These are phyloP conservation scores for Penicillium sp. DNA, from an alignment of 2,329 filamentous ascomycete species.

Conservation along the genomic window DNA sequence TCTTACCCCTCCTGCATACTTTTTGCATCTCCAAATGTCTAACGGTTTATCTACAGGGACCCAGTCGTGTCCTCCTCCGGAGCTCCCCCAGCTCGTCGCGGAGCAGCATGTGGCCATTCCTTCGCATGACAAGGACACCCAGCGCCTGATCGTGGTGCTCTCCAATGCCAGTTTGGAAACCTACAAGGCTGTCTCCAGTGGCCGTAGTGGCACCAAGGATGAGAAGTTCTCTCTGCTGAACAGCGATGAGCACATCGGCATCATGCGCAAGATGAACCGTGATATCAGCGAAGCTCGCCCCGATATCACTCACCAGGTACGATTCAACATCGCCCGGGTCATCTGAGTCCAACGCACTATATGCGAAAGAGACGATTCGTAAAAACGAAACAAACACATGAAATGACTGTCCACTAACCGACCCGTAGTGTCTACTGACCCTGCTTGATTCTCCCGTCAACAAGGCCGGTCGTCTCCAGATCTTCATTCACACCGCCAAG, in stretches of 20 bases:
- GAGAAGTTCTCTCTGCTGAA: slow-evolving; percentile 98
- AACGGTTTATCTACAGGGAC: slow-evolving; percentile 62
- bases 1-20: slow-evolving; percentile 3
- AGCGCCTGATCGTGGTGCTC: slow-evolving; percentile 90
- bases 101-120: slow-evolving; percentile 88
- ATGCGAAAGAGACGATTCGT: neutral
- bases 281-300: slow-evolving; percentile 97
- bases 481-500: slow-evolving; percentile 97
- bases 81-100: slow-evolving; percentile 86
- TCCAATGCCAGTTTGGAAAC: slow-evolving; percentile 98
- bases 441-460: slow-evolving; percentile 97
- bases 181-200: slow-evolving; percentile 83
- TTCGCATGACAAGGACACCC: slow-evolving; percentile 82
- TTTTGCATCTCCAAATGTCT: slow-evolving; percentile 25
- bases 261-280: slow-evolving; percentile 99
- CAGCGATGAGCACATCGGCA: slow-evolving; percentile 97
- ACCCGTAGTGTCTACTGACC: slow-evolving; percentile 82
- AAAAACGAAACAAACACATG: neutral
- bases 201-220: slow-evolving; percentile 65
- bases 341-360: neutral
- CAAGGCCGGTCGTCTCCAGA: slow-evolving; percentile 95
- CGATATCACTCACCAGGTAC: slow-evolving; percentile 97
- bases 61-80: slow-evolving; percentile 89
- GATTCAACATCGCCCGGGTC: slow-evolving; percentile 31
- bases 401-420: slow-evolving; percentile 8